Percentiles rank a stretch among this genome's conserved stretches.
phyloP scores from a whole-genome alignment of 1,284 basidiomycete species.

The Ceratobasidium sp. region DNA sequence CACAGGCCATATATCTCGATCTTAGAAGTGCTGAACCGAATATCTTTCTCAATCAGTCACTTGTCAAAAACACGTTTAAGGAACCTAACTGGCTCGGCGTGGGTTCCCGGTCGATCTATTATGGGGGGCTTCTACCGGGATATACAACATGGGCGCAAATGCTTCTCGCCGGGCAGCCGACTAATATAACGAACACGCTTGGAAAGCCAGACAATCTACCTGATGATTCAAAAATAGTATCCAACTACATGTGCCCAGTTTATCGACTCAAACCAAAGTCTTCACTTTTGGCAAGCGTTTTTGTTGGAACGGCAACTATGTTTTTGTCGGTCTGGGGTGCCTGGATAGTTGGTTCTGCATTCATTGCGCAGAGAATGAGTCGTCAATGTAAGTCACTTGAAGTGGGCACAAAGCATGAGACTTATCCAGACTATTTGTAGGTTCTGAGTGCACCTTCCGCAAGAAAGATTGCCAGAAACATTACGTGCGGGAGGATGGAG shows the following conservation, averaged over 20 bases:
- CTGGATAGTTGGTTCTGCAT: neutral
- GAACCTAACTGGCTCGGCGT: neutral
- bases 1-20: neutral
- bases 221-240: slow-evolving; percentile 19
- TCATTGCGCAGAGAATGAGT: neutral
- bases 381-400: too few species aligned
- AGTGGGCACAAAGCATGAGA: too few species aligned
- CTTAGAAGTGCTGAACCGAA: neutral
- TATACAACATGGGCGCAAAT: slow-evolving; percentile 23
- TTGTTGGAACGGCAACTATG: slow-evolving; percentile 39
- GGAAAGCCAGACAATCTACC: slow-evolving; percentile 13
- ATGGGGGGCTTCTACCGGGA: neutral
- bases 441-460: too few species aligned
- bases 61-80: slow-evolving; percentile 3
- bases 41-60: neutral
- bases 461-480: too few species aligned
- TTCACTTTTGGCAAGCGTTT: slow-evolving; percentile 19
- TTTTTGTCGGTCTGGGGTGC: slow-evolving; percentile 26
- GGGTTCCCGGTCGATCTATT: neutral
- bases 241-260: slow-evolving; percentile 34
- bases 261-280: slow-evolving; percentile 7
- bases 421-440: too few species aligned
- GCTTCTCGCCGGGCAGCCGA: slow-evolving; percentile 19
- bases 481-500: too few species aligned
- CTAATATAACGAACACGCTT: slow-evolving; percentile 29